phyloP scores from a whole-genome alignment of 306 rosid species.

The Hippophae tibetana region DNA sequence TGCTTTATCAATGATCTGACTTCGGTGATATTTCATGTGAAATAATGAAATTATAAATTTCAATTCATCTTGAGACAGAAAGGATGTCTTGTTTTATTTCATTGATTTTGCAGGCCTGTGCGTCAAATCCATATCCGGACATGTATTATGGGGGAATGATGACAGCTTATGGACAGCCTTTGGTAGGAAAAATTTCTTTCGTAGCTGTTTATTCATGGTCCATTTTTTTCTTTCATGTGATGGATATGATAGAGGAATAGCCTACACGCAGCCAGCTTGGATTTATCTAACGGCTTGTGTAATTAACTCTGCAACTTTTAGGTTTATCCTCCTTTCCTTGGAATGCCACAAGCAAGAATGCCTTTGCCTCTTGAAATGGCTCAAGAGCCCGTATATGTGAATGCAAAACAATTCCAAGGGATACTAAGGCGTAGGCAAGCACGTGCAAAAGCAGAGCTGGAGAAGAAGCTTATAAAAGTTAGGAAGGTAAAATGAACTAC shows the following conservation, averaged over 20 bases:
- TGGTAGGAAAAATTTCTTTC: slow-evolving; percentile 42
- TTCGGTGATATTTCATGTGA: slow-evolving; percentile 10
- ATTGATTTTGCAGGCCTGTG: slow-evolving; percentile 64
- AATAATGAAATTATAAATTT: slow-evolving; percentile 10
- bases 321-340: slow-evolving; percentile 82
- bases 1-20: neutral
- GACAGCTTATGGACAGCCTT: slow-evolving; percentile 70
- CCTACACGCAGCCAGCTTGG: too few relatives aligned
- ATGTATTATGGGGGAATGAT: slow-evolving; percentile 79
- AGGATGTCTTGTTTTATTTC: slow-evolving; percentile 22
- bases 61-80: slow-evolving; percentile 21
- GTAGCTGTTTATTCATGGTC: neutral
- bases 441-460: slow-evolving; percentile 95
- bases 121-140: slow-evolving; percentile 83
- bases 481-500: slow-evolving; percentile 56
- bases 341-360: slow-evolving; percentile 92
- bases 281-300: too few relatives aligned
- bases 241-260: neutral
- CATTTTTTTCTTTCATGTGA: slow-evolving; percentile 6
- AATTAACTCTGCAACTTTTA: slow-evolving; percentile 2
- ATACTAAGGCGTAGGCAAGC: slow-evolving; percentile 93
- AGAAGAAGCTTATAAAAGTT: slow-evolving; percentile 72
- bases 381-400: slow-evolving; percentile 96
- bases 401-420: slow-evolving; percentile 96
- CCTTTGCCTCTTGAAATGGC: slow-evolving; percentile 94